Evolutionary conservation across 2,329 filamentous ascomycete genomes (phyloP).

Genomic region (Calonectria pseudoreteaudii): DNA sequence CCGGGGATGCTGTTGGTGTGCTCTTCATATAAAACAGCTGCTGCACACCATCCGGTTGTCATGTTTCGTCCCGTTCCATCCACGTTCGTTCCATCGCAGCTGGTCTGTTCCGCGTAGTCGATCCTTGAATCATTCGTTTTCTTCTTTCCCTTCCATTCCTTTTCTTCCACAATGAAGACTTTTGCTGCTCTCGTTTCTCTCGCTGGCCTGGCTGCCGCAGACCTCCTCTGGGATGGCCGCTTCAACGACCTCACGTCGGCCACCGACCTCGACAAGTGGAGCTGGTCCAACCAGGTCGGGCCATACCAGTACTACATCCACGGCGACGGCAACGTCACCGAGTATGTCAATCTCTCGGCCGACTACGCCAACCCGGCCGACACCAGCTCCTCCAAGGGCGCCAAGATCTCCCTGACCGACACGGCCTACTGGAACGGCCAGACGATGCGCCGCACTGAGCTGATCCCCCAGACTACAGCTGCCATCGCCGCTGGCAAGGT

Average conservation of each 20-base stretch:
- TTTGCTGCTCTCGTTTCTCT: constrained; percentile 19
- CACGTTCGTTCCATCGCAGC: constrained; percentile 16
- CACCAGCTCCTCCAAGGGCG: constrained; percentile 70
- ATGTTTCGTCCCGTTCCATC: background rate
- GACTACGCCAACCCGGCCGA: constrained; percentile 75
- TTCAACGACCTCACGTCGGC: constrained; percentile 70
- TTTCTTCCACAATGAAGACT: constrained; percentile 11
- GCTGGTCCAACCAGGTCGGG: constrained; percentile 75
- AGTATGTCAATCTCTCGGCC: constrained; percentile 72
- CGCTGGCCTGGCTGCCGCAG: constrained; percentile 21
- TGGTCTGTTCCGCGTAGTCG: constrained; percentile 4
- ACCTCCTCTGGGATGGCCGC: constrained; percentile 72
- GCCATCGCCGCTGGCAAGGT: constrained; percentile 75
- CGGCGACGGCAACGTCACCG: constrained; percentile 64
- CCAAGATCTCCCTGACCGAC: constrained; percentile 73
- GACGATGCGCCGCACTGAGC: constrained; percentile 78
- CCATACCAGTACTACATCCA: constrained; percentile 71
- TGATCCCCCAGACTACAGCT: constrained; percentile 77
- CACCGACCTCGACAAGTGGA: constrained; percentile 70
- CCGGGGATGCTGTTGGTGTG: background rate
- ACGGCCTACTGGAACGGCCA: constrained; percentile 79
- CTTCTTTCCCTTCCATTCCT: background rate
- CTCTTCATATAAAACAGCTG: constrained; percentile 3
- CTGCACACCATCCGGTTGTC: background rate
- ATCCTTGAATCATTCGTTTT: background rate